Base-by-base conservation (phyloP, 2,329 filamentous ascomycete species). In the Lizonia empirigonia region DNA sequence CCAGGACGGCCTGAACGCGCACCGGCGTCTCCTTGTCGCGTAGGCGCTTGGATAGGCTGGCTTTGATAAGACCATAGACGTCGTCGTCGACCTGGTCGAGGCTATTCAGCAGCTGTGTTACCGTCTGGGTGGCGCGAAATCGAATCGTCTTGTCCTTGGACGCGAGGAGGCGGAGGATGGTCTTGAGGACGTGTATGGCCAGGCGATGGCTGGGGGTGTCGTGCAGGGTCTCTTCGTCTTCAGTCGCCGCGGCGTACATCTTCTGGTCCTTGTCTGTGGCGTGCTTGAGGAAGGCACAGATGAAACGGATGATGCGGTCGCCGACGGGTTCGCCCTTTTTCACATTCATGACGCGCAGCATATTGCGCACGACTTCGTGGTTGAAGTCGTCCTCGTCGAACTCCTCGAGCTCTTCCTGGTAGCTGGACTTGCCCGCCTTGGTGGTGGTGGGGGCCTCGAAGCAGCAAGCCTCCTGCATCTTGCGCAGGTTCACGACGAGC, bases 21-120 rank as follows among this genome's bases (percentile, higher is more conserved):
- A 99, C 91, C 70, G 92, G 89, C 6, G 91, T 84, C 71, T 99
- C 94, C 74, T 97, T 97, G 75, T 99, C 94, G 60, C 91, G 86
- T 41, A 97, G 87, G 26, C 94, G 84, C 74, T 89, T 95, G 35
- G 96, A 77, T 29, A 99, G 78, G 0, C 88, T 89, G 44, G 90
- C 82, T 44, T 90, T 84, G 53, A 97, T 80, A 52, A 90, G 84
- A 63, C 91, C 86, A 70, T 96, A 99, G 9, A 97, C 76, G 39
- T 94, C 90, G 69, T 96, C 91, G 65, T 97, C 94, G 63, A 97
- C 90, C 2, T 90, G 87, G 56, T 96, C 90, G 20, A 99, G 81
- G 10, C 89, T 94, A 75, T 96, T 96, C 75, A 99, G 88, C 56
- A 97, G 86, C 70, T 96, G 90, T 2, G 91, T 89, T 44, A 96